phyloP scores from a whole-genome alignment of 192 early-diverging fungal species.

The Rhizophagus prolifer region DNA sequence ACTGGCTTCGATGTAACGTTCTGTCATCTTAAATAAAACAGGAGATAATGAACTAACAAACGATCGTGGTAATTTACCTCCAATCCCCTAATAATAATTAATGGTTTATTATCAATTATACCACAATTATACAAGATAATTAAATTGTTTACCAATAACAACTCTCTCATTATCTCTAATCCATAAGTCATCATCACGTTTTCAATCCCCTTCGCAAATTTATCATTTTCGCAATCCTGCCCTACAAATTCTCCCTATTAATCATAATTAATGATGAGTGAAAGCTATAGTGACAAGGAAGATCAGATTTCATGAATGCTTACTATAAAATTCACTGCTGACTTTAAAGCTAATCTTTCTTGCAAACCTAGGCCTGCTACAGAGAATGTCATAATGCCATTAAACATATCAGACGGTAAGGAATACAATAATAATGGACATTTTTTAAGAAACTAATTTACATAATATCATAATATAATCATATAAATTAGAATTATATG shows the following conservation, averaged over 20 bases:
- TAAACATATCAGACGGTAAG: constrained; percentile 44
- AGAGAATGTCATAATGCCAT: constrained; percentile 45
- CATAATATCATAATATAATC: neutral
- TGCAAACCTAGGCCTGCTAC: constrained; percentile 51
- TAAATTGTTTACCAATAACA: constrained; percentile 36
- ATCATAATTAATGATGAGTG: neutral
- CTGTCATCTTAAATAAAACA: constrained; percentile 44
- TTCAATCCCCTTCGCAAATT: constrained; percentile 32
- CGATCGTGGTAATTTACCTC: constrained; percentile 48
- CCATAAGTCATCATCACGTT: constrained; percentile 38
- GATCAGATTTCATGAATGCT: neutral
- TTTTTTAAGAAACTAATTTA: constrained; percentile 43
- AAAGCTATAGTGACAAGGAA: neutral
- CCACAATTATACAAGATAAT: neutral
- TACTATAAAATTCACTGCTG: constrained; percentile 54
- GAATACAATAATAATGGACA: constrained; percentile 55
- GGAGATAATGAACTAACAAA: constrained; percentile 35
- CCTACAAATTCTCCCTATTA: constrained; percentile 40
- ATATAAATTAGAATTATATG: neutral
- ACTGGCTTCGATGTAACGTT: constrained; percentile 35
- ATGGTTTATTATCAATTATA: neutral
- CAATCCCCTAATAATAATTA: constrained; percentile 37
- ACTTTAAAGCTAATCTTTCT: constrained; percentile 54
- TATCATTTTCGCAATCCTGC: constrained; percentile 33
- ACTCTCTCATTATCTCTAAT: constrained; percentile 37